Base-by-base conservation (phyloP, 2,329 filamentous ascomycete species). In the Knufia fluminis region DNA sequence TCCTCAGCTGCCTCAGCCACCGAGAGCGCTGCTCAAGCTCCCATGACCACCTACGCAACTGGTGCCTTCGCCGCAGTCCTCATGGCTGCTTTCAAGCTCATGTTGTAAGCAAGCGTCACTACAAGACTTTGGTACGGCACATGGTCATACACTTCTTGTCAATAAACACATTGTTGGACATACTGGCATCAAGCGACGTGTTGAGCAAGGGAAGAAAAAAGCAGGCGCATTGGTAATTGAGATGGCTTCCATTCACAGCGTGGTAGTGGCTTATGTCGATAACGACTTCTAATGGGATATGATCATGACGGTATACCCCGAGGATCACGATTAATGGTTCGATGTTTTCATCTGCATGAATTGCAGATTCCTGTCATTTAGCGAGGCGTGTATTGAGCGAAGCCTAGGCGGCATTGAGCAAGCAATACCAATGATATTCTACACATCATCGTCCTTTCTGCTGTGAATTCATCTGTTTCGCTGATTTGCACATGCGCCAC, bases 31-130 rank as follows among this genome's bases (percentile, higher is more conserved):
- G 64, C 66, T 54, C 74, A 71, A 52, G 77, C 75, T 23, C 67
- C 68, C 51, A 52, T 74, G 55, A 64, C 62, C 44, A 68, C 71
- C 59, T 69, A 75, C 61, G 73, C 76, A 45, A 75, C 74, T 48
- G 70, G 71, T 48, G 60, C 71, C 35, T 62, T 81, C 49, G 74
- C 71, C 43, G 72, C 72, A 52, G 74, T 73, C 59, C 64, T 81
- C 54, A 66, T 78, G 50, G 71, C 74, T 45, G 65, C 77, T 48
- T 77, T 82, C 60, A 77, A 77, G 54, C 62, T 81, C 54, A 68
- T 78, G 54, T 64, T 83, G 63, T 83, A 77, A 62, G 55, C 23
- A 22, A 22, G 31, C 36, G 3, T n/a, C 9, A 8, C 33, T 6
- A 14, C 33, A 17, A 28, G 22, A 26, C 16, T n/a, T 41, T 17